A percentile compares a stretch with the other conserved stretches of the same genome.
These are phyloP conservation scores for Coemansia sp. DNA, from an alignment of 192 early-diverging fungal species.

Conservation along the genomic window DNA sequence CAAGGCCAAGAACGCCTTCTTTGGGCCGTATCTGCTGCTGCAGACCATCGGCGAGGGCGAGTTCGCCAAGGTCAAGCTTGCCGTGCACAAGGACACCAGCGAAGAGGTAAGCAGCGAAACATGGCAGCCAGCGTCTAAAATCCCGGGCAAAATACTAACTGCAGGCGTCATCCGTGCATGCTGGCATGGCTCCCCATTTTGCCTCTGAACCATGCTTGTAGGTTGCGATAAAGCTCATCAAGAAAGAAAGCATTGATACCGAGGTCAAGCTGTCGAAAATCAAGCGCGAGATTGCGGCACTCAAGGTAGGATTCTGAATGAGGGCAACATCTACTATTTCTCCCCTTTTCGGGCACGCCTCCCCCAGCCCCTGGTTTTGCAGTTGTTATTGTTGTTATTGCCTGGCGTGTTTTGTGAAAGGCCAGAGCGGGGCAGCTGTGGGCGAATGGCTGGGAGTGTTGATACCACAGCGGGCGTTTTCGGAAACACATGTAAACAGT, in stretches of 20 bases:
- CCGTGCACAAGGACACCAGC: constrained; percentile 73
- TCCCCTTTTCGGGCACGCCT: background rate
- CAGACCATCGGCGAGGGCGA: constrained; percentile 98
- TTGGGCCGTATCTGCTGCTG: constrained; percentile 90
- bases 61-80: constrained; percentile 97
- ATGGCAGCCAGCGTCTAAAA: too few relatives aligned
- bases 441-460: background rate
- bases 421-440: background rate
- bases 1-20: constrained; percentile 62
- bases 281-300: constrained; percentile 90
- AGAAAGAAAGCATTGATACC: constrained; percentile 85
- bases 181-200: too few relatives aligned
- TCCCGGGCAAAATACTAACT: background rate
- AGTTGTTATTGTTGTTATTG: constrained; percentile 16
- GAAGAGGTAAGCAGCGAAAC: constrained; percentile 55
- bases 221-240: constrained; percentile 95
- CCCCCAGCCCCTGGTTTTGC: constrained; percentile 6
- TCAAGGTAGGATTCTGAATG: constrained; percentile 66
- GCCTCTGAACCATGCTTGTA: constrained; percentile 10
- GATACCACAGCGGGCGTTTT: background rate
- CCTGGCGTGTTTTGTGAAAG: background rate
- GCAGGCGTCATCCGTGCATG: background rate
- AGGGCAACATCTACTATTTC: constrained; percentile 12
- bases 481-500: constrained; percentile 6
- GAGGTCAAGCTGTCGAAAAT: constrained; percentile 83